Evolutionary conservation across 306 rosid species (phyloP).

Genomic region (Purshia tridentata): DNA sequence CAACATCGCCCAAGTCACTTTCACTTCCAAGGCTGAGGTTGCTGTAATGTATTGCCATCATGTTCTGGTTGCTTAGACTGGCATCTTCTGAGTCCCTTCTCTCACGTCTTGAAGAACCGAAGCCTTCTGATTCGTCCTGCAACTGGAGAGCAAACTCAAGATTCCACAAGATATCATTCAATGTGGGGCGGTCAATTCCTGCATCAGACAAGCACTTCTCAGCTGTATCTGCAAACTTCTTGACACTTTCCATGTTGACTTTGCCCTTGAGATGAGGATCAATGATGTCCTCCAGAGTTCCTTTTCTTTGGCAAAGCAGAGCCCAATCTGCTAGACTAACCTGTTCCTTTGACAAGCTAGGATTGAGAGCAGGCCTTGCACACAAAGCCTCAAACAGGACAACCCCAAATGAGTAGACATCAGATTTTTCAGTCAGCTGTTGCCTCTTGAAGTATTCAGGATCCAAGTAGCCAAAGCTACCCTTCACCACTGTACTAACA

Average conservation of each 20-base stretch:
- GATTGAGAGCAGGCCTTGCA: conserved; percentile 52
- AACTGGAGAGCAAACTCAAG: conserved; percentile 52
- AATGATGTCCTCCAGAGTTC: conserved; percentile 41
- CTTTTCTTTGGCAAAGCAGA: conserved; percentile 42
- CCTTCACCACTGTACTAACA: conserved; percentile 57
- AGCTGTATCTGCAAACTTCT: conserved; percentile 50
- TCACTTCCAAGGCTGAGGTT: conserved; percentile 50
- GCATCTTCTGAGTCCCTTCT: conserved; percentile 23
- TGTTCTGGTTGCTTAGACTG: conserved; percentile 16
- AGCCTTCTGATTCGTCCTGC: conserved; percentile 38
- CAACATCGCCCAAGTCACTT: conserved; percentile 24
- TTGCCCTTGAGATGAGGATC: conserved; percentile 49
- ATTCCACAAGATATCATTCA: conserved; percentile 53
- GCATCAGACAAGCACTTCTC: conserved; percentile 51
- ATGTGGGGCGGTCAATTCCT: conserved; percentile 44
- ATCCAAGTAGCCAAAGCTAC: conserved; percentile 54
- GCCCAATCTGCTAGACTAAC: conserved; percentile 62
- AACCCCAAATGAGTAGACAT: conserved; percentile 56
- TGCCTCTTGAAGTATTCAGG: conserved; percentile 54
- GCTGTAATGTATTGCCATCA: conserved; percentile 41
- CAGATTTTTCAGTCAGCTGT: conserved; percentile 53
- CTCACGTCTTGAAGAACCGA: background rate
- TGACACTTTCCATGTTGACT: conserved; percentile 45
- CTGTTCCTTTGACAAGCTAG: conserved; percentile 50
- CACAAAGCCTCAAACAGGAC: conserved; percentile 49